A percentile compares a stretch with the other conserved stretches of the same genome.
Evolutionary conservation across 371 early-diverging fungal genomes (phyloP).

Genomic region (Rhizoclosmatium hyalinum): DNA sequence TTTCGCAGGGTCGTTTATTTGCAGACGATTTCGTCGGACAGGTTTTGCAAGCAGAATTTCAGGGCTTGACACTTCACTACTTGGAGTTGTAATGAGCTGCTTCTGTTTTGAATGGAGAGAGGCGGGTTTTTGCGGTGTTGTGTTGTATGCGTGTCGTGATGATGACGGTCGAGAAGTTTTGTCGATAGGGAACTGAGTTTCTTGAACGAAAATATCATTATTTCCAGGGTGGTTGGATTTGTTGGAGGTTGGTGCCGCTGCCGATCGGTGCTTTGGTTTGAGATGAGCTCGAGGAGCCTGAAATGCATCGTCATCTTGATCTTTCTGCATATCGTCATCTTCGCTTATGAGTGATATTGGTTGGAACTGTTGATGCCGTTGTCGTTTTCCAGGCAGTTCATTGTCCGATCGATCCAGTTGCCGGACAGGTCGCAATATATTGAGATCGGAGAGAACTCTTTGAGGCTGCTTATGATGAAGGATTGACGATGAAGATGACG

Average conservation of each 20-base stretch:
- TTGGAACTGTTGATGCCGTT: not conserved
- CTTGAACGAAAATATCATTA: not conserved
- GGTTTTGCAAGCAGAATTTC: not conserved
- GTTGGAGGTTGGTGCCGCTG: slow-evolving; percentile 3
- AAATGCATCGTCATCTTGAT: too few species aligned
- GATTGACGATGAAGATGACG: too few species aligned
- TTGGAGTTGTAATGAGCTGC: not conserved
- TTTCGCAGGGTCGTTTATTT: not conserved
- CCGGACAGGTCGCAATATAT: too few species aligned
- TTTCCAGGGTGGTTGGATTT: not conserved
- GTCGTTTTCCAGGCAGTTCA: too few species aligned
- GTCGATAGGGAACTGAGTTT: not conserved
- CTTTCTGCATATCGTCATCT: not conserved
- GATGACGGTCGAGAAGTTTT: too few species aligned
- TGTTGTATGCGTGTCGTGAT: not conserved
- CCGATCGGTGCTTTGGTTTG: not conserved
- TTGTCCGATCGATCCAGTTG: too few species aligned
- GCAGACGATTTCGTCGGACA: not conserved
- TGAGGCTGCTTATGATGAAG: too few species aligned
- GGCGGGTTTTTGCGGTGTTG: not conserved
- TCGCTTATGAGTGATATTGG: not conserved
- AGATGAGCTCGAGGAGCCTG: not conserved
- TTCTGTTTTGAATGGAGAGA: not conserved
- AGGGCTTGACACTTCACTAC: not conserved
- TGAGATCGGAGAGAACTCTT: too few species aligned